Base-by-base conservation (phyloP, 371 early-diverging fungal species). In the Nematocida ironsii region DNA sequence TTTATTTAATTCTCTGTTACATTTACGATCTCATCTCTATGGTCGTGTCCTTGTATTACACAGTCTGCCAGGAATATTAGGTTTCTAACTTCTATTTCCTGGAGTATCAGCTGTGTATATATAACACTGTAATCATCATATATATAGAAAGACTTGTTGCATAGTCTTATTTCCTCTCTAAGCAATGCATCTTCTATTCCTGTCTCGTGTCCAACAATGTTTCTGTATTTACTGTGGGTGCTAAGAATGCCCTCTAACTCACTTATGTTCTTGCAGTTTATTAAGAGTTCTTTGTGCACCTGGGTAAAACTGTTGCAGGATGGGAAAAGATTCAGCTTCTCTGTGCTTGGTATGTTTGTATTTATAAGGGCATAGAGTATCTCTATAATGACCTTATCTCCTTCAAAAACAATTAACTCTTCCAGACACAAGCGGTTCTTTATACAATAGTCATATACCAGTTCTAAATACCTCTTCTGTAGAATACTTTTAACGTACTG, bases 61-160 rank as follows among this genome's bases (percentile, higher is more conserved):
- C 99, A 99, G 88, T 98, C 98, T 40, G 95, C 92, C 80, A 98
- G 94, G 96, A 96, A 97, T 64, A 96, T 92, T 85, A 98, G 93
- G 88, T 96, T 98, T 76, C 96, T 90, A 69, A 99, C 92, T 88
- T 97, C 97, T 85, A 97, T 96, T 86, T 98, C 99, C 90, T 95
- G 96, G 71, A 98, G 89, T 86, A 93, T 93, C 71, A 97, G 88
- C 90, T 92, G 97, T 18, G 94, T 89, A 87, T 94, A 99, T 3
- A 87, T 72, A 57, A 83, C 82, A 33, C 83, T 68, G 0, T 76
- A 48, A 75, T 85, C 85, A 47, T 85, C 82, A 69, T 73, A 83
- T n/a, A 83, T 60, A 18, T 54, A 73, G 73, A 87, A 87, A 3
- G 83, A 76, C 25, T 78, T 84, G 27, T 60, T 54, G 60, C 84